Evolutionary conservation across 306 rosid species (phyloP).

Genomic region (Cyamopsis tetragonoloba): DNA sequence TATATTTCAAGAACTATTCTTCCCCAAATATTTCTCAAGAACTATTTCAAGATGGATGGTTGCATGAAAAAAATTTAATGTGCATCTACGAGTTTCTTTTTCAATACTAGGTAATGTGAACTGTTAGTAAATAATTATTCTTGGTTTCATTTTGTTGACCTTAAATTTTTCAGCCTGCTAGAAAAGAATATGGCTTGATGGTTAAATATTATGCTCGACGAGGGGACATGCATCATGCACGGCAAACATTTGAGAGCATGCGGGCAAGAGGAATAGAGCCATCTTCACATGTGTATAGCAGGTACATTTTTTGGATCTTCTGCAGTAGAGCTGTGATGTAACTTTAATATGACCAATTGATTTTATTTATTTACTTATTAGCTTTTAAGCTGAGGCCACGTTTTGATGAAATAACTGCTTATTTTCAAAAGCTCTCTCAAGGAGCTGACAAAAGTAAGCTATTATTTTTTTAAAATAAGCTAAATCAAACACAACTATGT

Average conservation of each 20-base stretch:
- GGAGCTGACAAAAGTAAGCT: too few species aligned
- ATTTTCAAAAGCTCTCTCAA: too few species aligned
- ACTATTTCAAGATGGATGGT: too few species aligned
- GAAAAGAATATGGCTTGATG: conserved; percentile 93
- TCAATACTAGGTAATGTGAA: background rate
- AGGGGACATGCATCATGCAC: conserved; percentile 95
- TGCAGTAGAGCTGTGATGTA: conserved; percentile 11
- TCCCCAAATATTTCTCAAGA: too few species aligned
- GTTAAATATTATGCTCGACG: conserved; percentile 87
- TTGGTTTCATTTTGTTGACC: conserved; percentile 25
- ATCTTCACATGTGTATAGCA: conserved; percentile 80
- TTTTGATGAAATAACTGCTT: too few species aligned
- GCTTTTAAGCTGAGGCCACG: background rate
- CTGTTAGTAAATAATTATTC: conserved; percentile 10
- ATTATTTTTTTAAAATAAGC: too few species aligned
- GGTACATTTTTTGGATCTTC: conserved; percentile 41
- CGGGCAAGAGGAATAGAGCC: conserved; percentile 97
- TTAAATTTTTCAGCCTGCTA: conserved; percentile 68
- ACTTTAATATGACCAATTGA: conserved; percentile 15
- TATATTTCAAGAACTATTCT: too few species aligned
- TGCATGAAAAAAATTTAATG: background rate
- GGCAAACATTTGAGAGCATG: conserved; percentile 92
- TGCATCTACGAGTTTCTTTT: background rate
- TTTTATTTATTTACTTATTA: conserved; percentile 6
- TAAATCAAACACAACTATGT: too few species aligned